These are phyloP conservation scores for Podospora bellae-mahoneyi DNA, from an alignment of 495 filamentous ascomycete species.

Conservation along the genomic window DNA sequence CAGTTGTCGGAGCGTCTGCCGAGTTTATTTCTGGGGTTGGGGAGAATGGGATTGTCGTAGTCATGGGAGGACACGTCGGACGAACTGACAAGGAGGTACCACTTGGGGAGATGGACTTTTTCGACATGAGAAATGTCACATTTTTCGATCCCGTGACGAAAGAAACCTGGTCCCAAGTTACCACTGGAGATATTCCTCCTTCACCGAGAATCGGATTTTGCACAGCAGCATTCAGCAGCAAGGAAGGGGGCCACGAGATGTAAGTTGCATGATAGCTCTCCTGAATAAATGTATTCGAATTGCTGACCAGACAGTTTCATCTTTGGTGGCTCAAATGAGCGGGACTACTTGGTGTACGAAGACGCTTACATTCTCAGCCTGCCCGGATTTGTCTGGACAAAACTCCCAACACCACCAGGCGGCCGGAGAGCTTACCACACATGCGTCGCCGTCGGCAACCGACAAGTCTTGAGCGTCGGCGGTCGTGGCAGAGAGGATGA, in stretches of 20 bases:
- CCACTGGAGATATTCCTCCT: not conserved
- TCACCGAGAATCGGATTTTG: not conserved
- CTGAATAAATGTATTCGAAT: too few relatives aligned
- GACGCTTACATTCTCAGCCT: conserved; percentile 3
- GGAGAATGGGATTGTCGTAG: not conserved
- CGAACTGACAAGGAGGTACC: not conserved
- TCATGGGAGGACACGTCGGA: not conserved
- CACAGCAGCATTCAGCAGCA: not conserved
- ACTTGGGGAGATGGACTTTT: not conserved
- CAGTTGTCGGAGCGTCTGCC: not conserved
- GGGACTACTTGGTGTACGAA: not conserved
- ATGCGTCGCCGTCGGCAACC: not conserved
- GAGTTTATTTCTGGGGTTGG: not conserved
- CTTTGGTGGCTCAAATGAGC: not conserved
- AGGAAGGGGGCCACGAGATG: not conserved
- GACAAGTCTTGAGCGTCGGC: conserved; percentile 8
- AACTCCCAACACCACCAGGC: not conserved
- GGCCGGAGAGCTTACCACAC: not conserved
- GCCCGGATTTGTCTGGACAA: conserved; percentile 9
- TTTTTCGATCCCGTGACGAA: conserved; percentile 4
- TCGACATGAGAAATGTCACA: not conserved
- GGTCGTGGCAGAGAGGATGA: not conserved
- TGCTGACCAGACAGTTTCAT: not conserved
- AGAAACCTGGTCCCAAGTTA: not conserved
- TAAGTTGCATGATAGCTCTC: not conserved